Evolutionary conservation across 2,329 filamentous ascomycete species (phyloP), one percentile per base, ranked within the genome.

Genomic region (Neonectria sp.): DNA sequence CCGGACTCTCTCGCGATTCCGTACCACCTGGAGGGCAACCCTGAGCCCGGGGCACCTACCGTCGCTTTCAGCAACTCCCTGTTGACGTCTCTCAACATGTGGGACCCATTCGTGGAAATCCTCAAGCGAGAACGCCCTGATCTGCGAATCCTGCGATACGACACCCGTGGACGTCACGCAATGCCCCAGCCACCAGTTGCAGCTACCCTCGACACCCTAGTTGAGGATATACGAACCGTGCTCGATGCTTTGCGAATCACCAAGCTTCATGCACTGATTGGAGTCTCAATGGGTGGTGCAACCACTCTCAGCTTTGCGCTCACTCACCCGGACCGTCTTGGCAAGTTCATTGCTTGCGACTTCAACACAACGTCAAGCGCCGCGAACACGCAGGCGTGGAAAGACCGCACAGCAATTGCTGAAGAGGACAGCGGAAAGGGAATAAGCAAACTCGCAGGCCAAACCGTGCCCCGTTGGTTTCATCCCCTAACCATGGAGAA

Each of bases 41-140:
- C 88, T 0, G 86, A 90, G 35, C 88, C 90, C 0, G 77, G 87
- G 24, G 92, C 93, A 0, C 94, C 94, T 0, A 87, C 92, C 0
- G 85, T 97, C 12, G 90, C 94, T 24, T 92, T 95, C 72, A 87
- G 87, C 80, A 97, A 97, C 84, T 95, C 92, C 1, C 91, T 97
- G 56, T 88, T 97, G 8, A 93, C 93, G 3, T 90, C 91, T 55
- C 86, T 92, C 70, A 85, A 88, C 78, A 96, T 97, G 88, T 97
- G 94, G 94, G 92, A 96, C 73, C 85, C 85, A 2, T 89, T 97
- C 66, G 82, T 96, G 1, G 81, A 83, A 1, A 82, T 88, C n/a
- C 86, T 96, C 71, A 86, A 86, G 57, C 78, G 81, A 0, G 76
- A 88, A 43, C 88, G 91, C 27, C 88, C 90, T 3, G 85, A 89